Evolutionary conservation across 2,329 filamentous ascomycete genomes (phyloP).

Genomic region (Phymatotrichopsis omnivora): DNA sequence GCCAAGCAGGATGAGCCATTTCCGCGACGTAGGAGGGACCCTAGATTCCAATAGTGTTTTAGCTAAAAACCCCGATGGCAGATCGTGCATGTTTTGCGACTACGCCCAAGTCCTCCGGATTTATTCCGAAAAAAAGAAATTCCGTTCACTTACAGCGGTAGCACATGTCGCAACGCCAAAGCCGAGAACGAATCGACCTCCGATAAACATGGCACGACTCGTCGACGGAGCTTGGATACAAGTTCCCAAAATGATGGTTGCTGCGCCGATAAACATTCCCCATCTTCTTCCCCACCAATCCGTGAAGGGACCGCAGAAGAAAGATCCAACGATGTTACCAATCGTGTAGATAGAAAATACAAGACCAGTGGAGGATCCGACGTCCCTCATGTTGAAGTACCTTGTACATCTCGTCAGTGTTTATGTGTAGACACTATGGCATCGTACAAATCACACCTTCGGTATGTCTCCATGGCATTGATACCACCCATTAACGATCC

Average conservation of each 20-base stretch:
- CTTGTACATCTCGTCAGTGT: too few relatives aligned
- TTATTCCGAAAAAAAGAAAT: too few relatives aligned
- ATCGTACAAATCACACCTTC: conserved; percentile 33
- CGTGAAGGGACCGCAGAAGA: conserved; percentile 46
- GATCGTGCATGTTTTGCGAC: too few relatives aligned
- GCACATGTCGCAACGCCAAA: conserved; percentile 39
- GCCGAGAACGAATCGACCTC: conserved; percentile 43
- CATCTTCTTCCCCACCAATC: conserved; percentile 42
- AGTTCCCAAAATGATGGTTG: conserved; percentile 44
- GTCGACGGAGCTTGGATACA: conserved; percentile 42
- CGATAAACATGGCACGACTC: conserved; percentile 40
- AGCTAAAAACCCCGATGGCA: neutral
- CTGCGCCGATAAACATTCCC: conserved; percentile 44
- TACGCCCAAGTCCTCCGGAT: too few relatives aligned
- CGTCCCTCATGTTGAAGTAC: conserved; percentile 33
- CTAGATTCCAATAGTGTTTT: neutral
- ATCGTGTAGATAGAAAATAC: conserved; percentile 53
- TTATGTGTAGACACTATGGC: neutral
- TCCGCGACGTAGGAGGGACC: conserved; percentile 36
- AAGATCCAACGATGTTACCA: conserved; percentile 48
- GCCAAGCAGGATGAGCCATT: conserved; percentile 35
- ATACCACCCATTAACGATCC: conserved; percentile 47
- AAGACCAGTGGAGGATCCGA: conserved; percentile 42
- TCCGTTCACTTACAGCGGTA: conserved; percentile 18
- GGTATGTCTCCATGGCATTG: conserved; percentile 47